Evolutionary conservation across 2,329 filamentous ascomycete genomes (phyloP).

Genomic region (Helotiales sp.): DNA sequence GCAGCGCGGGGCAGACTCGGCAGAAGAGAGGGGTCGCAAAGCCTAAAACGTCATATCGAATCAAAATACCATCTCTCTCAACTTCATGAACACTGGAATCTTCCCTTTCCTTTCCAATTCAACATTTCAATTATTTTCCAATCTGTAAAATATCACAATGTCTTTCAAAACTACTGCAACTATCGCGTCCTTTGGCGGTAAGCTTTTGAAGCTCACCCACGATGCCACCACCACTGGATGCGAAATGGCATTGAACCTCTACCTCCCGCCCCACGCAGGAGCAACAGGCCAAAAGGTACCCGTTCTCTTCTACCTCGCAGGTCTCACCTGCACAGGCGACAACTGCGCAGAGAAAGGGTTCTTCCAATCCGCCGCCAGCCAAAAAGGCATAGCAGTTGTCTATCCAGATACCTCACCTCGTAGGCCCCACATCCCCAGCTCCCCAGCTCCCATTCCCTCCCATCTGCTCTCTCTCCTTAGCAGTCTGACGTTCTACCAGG

Average conservation of each 20-base stretch:
- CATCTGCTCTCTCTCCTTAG: not conserved
- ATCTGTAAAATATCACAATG: conserved; percentile 53
- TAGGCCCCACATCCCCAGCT: conserved; percentile 37
- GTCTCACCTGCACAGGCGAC: conserved; percentile 91
- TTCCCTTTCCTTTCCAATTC: not conserved
- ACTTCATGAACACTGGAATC: conserved; percentile 1
- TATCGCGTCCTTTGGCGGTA: conserved; percentile 90
- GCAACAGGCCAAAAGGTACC: conserved; percentile 60
- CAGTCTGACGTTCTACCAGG: conserved; percentile 42
- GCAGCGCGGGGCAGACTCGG: conserved; percentile 20
- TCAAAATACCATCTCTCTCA: not conserved
- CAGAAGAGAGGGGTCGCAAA: conserved; percentile 28
- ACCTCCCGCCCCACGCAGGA: conserved; percentile 72
- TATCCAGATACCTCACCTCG: conserved; percentile 95
- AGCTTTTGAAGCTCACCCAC: conserved; percentile 92
- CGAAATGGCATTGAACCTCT: conserved; percentile 91
- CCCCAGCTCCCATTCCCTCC: no score
- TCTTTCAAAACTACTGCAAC: conserved; percentile 85
- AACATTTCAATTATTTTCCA: not conserved
- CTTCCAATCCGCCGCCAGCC: conserved; percentile 79
- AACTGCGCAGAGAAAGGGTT: conserved; percentile 84
- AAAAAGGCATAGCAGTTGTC: conserved; percentile 84
- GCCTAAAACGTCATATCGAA: conserved; percentile 29
- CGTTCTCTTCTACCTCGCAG: conserved; percentile 89
- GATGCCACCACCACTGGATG: conserved; percentile 75